phyloP scores from a whole-genome alignment of 257 asterid genomes.

The Craterostigma plantagineum region DNA sequence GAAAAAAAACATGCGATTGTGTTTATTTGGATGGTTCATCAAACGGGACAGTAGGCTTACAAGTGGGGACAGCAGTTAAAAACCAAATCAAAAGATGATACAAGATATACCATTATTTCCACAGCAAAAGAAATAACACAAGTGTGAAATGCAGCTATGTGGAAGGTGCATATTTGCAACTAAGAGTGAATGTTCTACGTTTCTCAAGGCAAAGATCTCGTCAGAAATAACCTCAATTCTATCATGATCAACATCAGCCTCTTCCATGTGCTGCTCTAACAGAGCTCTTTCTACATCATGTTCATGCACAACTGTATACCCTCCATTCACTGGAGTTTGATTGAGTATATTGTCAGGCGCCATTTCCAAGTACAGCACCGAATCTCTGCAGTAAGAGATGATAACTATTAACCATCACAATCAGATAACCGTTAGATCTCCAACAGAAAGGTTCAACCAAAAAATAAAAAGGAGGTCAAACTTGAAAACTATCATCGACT shows the following conservation, averaged over 20 bases:
- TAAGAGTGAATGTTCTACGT: too few relatives aligned
- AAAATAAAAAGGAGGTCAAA: too few relatives aligned
- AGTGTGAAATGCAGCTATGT: not conserved
- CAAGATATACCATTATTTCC: not conserved
- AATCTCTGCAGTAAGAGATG: conserved; percentile 38
- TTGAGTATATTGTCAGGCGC: conserved; percentile 74
- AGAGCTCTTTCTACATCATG: conserved; percentile 27
- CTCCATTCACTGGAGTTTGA: conserved; percentile 25
- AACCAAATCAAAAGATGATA: too few relatives aligned
- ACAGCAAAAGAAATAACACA: not conserved
- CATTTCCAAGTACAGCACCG: conserved; percentile 92
- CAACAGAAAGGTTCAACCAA: too few relatives aligned
- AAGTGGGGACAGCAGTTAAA: too few relatives aligned
- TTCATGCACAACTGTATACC: conserved; percentile 24
- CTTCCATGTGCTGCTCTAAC: conserved; percentile 51
- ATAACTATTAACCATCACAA: conserved; percentile 8
- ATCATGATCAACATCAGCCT: conserved; percentile 58
- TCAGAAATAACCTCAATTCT: conserved; percentile 73
- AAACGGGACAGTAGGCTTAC: too few relatives aligned
- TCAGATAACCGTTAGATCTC: too few relatives aligned
- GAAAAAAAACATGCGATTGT: too few relatives aligned
- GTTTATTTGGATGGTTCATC: too few relatives aligned
- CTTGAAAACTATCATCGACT: too few relatives aligned
- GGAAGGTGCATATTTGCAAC: too few relatives aligned
- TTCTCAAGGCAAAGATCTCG: too few relatives aligned